phyloP scores from a whole-genome alignment of 306 rosid species.

The Hippophae rhamnoides region DNA sequence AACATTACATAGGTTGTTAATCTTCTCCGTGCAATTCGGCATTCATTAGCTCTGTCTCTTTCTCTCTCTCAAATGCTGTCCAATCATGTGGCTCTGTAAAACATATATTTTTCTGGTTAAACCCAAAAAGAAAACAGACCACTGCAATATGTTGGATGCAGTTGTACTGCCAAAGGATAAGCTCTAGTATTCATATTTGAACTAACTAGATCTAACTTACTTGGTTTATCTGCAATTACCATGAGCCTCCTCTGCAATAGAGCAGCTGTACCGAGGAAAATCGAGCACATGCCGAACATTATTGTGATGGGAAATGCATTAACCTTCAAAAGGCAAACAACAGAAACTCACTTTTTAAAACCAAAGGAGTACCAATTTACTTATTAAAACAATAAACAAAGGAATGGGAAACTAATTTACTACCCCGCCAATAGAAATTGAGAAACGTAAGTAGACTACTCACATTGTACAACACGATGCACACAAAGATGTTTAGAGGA shows the following conservation, averaged over 20 bases:
- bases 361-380: not conserved
- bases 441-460: conserved; percentile 11
- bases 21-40: conserved; percentile 24
- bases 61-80: conserved; percentile 50
- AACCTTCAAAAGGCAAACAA: conserved; percentile 42
- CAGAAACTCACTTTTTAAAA: not conserved
- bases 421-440: too few relatives aligned
- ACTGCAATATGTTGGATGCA: too few relatives aligned
- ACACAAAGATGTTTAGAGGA: conserved; percentile 93
- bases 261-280: conserved; percentile 78
- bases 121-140: too few relatives aligned
- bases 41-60: conserved; percentile 73
- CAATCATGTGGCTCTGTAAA: conserved; percentile 61
- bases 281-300: conserved; percentile 98
- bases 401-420: too few relatives aligned
- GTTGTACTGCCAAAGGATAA: too few relatives aligned
- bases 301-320: conserved; percentile 91
- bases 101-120: conserved; percentile 8
- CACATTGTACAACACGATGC: conserved; percentile 93
- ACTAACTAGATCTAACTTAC: conserved; percentile 28
- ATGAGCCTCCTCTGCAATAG: conserved; percentile 78
- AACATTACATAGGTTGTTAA: conserved; percentile 9
- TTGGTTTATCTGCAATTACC: conserved; percentile 76
- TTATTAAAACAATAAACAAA: too few relatives aligned
- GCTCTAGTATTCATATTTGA: too few relatives aligned